Conservation (phyloP, 495 filamentous ascomycete genomes). For the Aspergillus sparsus region DNA sequence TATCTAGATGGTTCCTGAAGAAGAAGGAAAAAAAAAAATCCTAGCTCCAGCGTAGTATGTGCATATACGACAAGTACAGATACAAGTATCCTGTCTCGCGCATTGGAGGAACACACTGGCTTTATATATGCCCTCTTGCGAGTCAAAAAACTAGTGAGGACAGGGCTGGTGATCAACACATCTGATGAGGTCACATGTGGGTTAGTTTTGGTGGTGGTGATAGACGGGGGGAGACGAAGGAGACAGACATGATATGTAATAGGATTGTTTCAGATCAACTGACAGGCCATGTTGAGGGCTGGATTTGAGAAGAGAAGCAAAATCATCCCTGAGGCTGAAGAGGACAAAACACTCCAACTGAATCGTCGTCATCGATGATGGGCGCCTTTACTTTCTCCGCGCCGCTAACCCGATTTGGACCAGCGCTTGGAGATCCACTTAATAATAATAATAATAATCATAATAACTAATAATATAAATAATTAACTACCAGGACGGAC, state of each 20-base stretch:
- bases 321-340: not conserved
- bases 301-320: not conserved
- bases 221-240: slow-evolving; percentile 1
- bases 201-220: slow-evolving; percentile 16
- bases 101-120: not conserved
- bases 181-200: slow-evolving; percentile 40
- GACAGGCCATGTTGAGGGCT: not conserved
- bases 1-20: not conserved
- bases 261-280: slow-evolving; percentile 8
- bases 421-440: no score
- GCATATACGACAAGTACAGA: not conserved
- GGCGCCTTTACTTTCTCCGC: slow-evolving; percentile 17
- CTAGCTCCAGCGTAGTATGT: no score
- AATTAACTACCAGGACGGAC: no score
- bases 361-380: slow-evolving; percentile 12
- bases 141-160: slow-evolving; percentile 15
- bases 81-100: not conserved
- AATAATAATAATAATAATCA: no score
- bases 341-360: not conserved
- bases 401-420: slow-evolving; percentile 21
- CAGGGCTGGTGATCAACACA: slow-evolving; percentile 27
- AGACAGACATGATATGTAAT: not conserved
- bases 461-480: no score
- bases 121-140: slow-evolving; percentile 17
- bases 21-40: not conserved